Evolutionary conservation across 257 asterid species (phyloP), one percentile per base, ranked within the genome.

Genomic region (Solanum microdontum): DNA sequence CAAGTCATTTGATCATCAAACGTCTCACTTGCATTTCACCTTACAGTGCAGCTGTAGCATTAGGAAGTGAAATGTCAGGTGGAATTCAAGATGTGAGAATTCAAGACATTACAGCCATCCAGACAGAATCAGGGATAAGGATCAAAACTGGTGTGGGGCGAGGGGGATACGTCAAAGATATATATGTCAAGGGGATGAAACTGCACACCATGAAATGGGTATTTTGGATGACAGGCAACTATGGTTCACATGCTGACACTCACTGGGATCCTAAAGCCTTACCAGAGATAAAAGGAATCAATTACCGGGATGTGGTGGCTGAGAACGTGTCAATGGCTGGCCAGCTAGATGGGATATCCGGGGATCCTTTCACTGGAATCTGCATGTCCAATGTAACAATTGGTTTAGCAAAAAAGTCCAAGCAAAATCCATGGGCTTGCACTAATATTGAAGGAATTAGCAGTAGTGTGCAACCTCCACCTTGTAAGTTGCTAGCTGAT

Each of bases 41-140:
- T 0, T 94, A 93, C 89, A 94, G 98, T 40, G 99, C 99, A 1
- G 98, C 97, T 77, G 92, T 96, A 26, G 99, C 99, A 28, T 66
- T 95, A 73, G 98, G 99, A 33, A 96, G 99, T 28, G 99, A 96
- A 86, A 95, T 96, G 99, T 96, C 98, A 0, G 99, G 98, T 4
- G 99, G 98, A 68, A 96, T 96, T 43, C 92, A 94, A 76, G 97
- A 96, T 33, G 98, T 96, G 4, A 84, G 97, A 69, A 98, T 97
- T 3, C 85, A 93, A 23, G 97, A 95, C 87, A 93, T 96, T 26
- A 91, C 93, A 9, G 98, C 98, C 83, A 88, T 95, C 79, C 89
- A 91, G 87, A 95, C 99, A 7, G 98, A 96, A 87, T 94, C 98
- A 2, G 98, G 91, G 0, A 89, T 96, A 88, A 87, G 98, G 24